These are phyloP conservation scores for Paecilomyces niveus DNA, from an alignment of 2,329 filamentous ascomycete genomes.

Conservation along the genomic window DNA sequence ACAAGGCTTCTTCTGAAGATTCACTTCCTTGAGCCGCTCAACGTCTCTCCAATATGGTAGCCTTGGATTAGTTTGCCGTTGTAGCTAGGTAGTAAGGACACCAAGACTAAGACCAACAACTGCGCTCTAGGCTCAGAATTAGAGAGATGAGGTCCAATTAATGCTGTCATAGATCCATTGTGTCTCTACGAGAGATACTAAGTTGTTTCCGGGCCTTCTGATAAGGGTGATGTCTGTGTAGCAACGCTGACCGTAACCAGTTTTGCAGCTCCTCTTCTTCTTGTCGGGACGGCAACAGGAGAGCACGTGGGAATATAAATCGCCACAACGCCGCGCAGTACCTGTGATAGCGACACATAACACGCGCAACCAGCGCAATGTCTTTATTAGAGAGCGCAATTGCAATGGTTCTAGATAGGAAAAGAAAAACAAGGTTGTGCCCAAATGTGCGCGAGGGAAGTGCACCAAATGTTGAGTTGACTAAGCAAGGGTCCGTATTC, in stretches of 20 bases:
- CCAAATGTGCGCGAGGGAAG: background rate
- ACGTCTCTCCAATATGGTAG: background rate
- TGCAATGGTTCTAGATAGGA: background rate
- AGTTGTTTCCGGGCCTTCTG: background rate
- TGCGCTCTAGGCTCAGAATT: background rate
- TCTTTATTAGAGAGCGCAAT: background rate
- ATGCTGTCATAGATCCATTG: background rate
- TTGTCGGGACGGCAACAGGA: background rate
- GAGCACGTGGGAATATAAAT: background rate
- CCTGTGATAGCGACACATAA: background rate
- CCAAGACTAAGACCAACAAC: background rate
- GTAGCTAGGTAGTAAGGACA: background rate
- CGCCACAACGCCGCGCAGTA: background rate
- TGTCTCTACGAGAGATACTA: background rate
- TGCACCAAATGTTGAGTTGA: background rate
- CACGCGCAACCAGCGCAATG: background rate
- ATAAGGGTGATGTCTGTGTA: background rate
- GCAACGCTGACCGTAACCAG: background rate
- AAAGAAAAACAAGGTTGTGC: too few relatives aligned
- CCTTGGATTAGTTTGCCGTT: background rate
- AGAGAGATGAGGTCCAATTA: background rate
- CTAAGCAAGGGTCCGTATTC: background rate
- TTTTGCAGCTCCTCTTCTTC: background rate
- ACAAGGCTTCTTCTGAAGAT: background rate
- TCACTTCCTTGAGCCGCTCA: background rate